A percentile compares a stretch with the other conserved stretches of the same genome.
Conservation (phyloP, 2,329 filamentous ascomycete species). For the Diaporthe sp. region DNA sequence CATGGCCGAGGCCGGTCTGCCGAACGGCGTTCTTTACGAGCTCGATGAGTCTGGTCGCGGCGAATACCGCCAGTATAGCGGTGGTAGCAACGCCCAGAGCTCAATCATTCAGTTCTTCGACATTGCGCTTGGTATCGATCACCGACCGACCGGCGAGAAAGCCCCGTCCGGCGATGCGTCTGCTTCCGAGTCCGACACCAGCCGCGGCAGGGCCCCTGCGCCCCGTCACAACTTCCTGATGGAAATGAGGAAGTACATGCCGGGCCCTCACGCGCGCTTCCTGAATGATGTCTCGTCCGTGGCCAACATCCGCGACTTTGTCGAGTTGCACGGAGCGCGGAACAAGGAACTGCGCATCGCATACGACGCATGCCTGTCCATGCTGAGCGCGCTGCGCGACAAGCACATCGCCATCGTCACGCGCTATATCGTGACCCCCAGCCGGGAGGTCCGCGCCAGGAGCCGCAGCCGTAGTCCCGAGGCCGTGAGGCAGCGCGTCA, state of each 20-base stretch:
- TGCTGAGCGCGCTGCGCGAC: constrained; percentile 80
- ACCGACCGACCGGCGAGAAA: constrained; percentile 88
- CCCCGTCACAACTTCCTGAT: constrained; percentile 90
- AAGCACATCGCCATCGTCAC: constrained; percentile 98
- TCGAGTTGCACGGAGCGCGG: constrained; percentile 68
- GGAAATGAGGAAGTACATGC: constrained; percentile 99
- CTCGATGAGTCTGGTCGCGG: constrained; percentile 75
- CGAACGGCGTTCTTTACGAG: constrained; percentile 89
- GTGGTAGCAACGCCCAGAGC: constrained; percentile 97
- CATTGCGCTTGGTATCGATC: constrained; percentile 88
- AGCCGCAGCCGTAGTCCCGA: constrained; percentile 72
- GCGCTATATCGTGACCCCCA: constrained; percentile 93
- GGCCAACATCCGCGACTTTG: constrained; percentile 89
- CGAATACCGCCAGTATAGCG: constrained; percentile 86
- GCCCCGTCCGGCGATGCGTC: constrained; percentile 57
- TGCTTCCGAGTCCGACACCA: constrained; percentile 60
- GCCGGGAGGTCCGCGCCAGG: constrained; percentile 78
- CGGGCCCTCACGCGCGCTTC: constrained; percentile 90
- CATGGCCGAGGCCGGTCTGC: constrained; percentile 94
- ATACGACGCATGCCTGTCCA: constrained; percentile 89
- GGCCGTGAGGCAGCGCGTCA: constrained; percentile 64
- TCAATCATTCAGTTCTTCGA: constrained; percentile 99
- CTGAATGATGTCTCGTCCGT: constrained; percentile 83
- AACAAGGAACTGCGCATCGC: constrained; percentile 81
- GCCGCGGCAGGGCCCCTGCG: constrained; percentile 57